phyloP scores from a whole-genome alignment of 352 stramenopile genomes.

The Globisporangium recalcitrans region DNA sequence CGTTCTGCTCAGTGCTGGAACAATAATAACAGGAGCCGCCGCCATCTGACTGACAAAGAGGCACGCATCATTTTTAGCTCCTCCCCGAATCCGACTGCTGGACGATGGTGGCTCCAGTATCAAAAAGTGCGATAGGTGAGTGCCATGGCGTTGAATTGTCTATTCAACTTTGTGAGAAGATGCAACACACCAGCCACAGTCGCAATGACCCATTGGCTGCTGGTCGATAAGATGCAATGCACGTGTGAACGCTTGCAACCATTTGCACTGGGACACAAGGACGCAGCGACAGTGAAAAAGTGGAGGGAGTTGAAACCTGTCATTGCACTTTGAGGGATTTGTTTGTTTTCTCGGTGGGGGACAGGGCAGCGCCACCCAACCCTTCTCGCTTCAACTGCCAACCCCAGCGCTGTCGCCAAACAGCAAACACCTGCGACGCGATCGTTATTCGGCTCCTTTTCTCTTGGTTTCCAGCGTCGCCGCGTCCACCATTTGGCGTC shows the following conservation, averaged over 20 bases:
- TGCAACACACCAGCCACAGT: background rate
- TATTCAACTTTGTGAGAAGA: background rate
- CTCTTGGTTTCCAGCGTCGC: constrained; percentile 1
- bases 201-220: background rate
- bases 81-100: background rate
- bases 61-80: background rate
- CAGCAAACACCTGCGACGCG: constrained; percentile 2
- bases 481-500: constrained; percentile 3
- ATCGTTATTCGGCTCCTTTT: constrained; percentile 7
- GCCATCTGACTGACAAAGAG: background rate
- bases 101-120: no score
- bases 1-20: background rate
- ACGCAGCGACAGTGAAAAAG: background rate
- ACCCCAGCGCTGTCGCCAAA: background rate
- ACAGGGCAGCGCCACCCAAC: background rate
- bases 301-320: background rate
- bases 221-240: background rate
- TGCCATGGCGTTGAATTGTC: background rate
- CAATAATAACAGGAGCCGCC: background rate
- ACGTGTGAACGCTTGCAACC: no score
- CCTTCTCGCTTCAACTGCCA: constrained; percentile 2
- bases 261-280: background rate
- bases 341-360: background rate
- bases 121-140: no score
- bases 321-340: background rate